Evolutionary conservation across 805 yeast species (phyloP), one percentile per base, ranked within the genome.

Genomic region (Starmerella geochares): DNA sequence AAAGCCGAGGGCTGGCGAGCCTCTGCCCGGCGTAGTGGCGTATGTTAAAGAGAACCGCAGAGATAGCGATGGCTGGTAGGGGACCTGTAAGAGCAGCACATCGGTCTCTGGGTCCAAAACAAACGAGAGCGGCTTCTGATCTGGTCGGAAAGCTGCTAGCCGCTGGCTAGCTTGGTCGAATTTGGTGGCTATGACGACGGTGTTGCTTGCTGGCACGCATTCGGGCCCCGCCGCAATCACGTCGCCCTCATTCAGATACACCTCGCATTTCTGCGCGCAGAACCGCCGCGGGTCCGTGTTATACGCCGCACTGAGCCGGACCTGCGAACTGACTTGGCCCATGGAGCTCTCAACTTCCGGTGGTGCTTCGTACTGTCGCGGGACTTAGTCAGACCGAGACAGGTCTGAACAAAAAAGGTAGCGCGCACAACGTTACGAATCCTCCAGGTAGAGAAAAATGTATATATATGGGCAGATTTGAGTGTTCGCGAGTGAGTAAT

Each of bases 281-380:
- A 58, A 47, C 24, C 59, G 50, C 28, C 47, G 52, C 24, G 55
- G 53, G 23, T 49, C 48, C 39, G 47, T 39, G 23, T 49, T 46
- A 48, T 43, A 54, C 16, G 55, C 53, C 24, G 47, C 45, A 14
- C 52, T 52, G n/a, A 36, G 47, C 14, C 25, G 21, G 19, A 39
- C 46, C 40, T 36, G 42, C 9, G 61, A 57, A 44, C 52, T 51
- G 23, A 53, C 55, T 35, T 58, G 59, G 50, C 62, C 61, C 61
- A 58, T 59, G 42, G 29, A 24, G 8, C 42, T 38, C 42, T 24
- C 37, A 21, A 33, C 37, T 33, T 6, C 37, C 37, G 37, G 37
- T 33, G 37, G 37, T 33, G 37, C 37, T 33, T 33, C 33, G 32
- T 23, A 20, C 8, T 14, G 17, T 14, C 29, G 29, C 28, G 13